Evolutionary conservation across 768 basidiomycete genomes (phyloP).

Genomic region (Fistulinella prunicolor): DNA sequence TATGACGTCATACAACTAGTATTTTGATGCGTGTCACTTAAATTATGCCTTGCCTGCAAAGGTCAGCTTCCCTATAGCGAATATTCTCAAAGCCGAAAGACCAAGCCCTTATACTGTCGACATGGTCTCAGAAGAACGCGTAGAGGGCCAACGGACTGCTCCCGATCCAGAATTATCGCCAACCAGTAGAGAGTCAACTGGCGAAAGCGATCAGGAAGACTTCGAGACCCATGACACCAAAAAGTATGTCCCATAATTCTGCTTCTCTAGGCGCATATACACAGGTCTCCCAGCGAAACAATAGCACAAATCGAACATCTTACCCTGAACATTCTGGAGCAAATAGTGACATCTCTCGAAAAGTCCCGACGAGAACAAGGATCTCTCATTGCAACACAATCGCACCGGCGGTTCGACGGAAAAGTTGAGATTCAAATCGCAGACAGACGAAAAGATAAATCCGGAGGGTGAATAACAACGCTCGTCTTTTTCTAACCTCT

Average conservation of each 20-base stretch:
- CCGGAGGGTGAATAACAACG: conserved; percentile 26
- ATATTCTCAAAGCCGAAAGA: too few species aligned
- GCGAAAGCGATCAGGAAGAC: conserved; percentile 15
- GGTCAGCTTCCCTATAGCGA: not conserved
- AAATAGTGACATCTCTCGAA: conserved; percentile 23
- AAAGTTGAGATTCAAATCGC: conserved; percentile 36
- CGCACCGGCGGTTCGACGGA: conserved; percentile 5
- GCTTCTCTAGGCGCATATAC: not conserved
- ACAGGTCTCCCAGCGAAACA: conserved; percentile 19
- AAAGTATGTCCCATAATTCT: conserved; percentile 7
- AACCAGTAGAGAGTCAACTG: not conserved
- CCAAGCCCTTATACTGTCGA: too few species aligned
- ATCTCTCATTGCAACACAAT: not conserved
- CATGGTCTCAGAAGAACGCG: too few species aligned
- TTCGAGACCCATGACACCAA: not conserved
- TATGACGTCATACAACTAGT: not conserved
- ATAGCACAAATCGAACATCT: conserved; percentile 29
- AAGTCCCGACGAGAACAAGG: conserved; percentile 1
- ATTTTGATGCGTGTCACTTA: not conserved
- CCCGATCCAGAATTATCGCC: not conserved
- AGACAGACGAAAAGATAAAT: conserved; percentile 33
- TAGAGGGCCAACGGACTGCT: not conserved
- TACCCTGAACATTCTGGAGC: conserved; percentile 31
- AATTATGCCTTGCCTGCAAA: not conserved
- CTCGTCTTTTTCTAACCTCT: conserved; percentile 1